Evolutionary conservation across 2,329 filamentous ascomycete species (phyloP).

Genomic region (Alternaria tenuissima): DNA sequence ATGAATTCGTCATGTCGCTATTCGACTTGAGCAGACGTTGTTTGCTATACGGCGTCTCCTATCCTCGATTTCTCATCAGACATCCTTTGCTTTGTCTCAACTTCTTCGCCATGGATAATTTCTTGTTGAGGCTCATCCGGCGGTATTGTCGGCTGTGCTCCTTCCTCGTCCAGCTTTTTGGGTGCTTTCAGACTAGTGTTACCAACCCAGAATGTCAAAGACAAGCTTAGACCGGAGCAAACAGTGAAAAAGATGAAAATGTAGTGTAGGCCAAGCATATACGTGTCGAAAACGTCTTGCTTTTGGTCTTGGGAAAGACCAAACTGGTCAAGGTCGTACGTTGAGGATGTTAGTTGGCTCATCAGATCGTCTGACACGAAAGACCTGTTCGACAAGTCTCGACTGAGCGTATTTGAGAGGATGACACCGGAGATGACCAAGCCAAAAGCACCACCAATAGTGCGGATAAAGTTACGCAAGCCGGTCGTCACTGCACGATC

Average conservation of each 20-base stretch:
- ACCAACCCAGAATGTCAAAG: constrained; percentile 30
- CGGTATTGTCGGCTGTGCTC: background rate
- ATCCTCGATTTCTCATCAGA: background rate
- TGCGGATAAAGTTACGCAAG: constrained; percentile 69
- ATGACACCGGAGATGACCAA: constrained; percentile 57
- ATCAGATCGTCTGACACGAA: constrained; percentile 23
- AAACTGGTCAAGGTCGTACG: constrained; percentile 24
- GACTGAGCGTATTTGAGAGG: constrained; percentile 28
- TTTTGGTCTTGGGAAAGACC: constrained; percentile 19
- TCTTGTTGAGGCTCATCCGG: background rate
- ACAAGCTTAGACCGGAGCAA: constrained; percentile 25
- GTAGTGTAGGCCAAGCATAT: constrained; percentile 30
- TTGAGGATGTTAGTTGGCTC: constrained; percentile 30
- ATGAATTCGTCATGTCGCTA: too few relatives aligned
- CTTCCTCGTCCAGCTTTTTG: constrained; percentile 28
- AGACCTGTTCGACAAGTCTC: constrained; percentile 11
- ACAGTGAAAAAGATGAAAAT: constrained; percentile 32
- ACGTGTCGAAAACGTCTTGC: constrained; percentile 19
- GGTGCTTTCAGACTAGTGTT: constrained; percentile 31
- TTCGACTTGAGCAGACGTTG: background rate
- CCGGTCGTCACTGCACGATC: constrained; percentile 70
- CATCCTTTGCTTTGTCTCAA: background rate
- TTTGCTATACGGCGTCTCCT: background rate
- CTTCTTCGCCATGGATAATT: background rate
- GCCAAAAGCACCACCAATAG: constrained; percentile 66